A percentile compares a stretch with the other conserved stretches of the same genome.
phyloP scores from a whole-genome alignment of 345 rosid genomes.

The Sapria himalayana region DNA sequence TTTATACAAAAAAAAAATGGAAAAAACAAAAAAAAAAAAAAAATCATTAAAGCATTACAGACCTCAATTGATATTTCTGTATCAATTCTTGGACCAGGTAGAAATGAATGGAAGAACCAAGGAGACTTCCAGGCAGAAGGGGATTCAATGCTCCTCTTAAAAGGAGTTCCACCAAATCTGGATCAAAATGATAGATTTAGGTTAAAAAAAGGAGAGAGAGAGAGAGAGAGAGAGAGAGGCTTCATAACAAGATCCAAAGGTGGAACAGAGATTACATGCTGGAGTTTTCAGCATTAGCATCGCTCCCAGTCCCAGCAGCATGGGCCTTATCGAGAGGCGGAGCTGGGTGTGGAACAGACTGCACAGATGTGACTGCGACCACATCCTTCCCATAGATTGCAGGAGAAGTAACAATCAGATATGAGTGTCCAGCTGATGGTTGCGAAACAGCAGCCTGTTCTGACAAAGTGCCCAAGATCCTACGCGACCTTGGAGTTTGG shows the following conservation, averaged over 20 bases:
- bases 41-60: constrained; percentile 1
- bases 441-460: constrained; percentile 19
- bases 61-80: constrained; percentile 89
- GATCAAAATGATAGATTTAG: too few species aligned
- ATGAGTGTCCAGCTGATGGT: constrained; percentile 25
- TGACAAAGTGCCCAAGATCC: constrained; percentile 20
- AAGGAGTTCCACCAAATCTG: constrained; percentile 84
- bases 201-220: too few species aligned
- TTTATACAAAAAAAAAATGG: neutral
- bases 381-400: constrained; percentile 21
- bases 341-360: constrained; percentile 17
- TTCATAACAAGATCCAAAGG: too few species aligned
- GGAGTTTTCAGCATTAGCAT: constrained; percentile 26
- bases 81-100: constrained; percentile 61
- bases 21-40: neutral
- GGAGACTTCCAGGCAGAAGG: constrained; percentile 99
- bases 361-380: constrained; percentile 13
- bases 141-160: constrained; percentile 67
- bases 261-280: constrained; percentile 79
- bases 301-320: constrained; percentile 16
- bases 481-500: constrained; percentile 26
- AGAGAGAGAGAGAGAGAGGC: too few species aligned
- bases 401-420: constrained; percentile 30
- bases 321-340: constrained; percentile 16
- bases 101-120: constrained; percentile 61